Percentiles rank a stretch among this genome's conserved stretches.
phyloP scores from a whole-genome alignment of 345 rosid species.

The Ceriops decandra region DNA sequence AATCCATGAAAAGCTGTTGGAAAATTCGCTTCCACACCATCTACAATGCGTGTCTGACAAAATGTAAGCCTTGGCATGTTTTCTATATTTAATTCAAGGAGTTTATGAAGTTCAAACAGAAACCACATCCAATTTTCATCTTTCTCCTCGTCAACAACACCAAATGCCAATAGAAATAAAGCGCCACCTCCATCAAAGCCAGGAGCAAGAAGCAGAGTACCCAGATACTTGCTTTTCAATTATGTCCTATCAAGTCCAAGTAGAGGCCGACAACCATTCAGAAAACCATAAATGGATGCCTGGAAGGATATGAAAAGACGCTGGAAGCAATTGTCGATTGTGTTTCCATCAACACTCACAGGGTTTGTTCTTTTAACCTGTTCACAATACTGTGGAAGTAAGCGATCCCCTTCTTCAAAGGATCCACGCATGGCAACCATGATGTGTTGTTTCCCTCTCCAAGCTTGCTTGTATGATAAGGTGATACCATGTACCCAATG shows the following conservation, averaged over 20 bases:
- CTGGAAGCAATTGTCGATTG: constrained; percentile 73
- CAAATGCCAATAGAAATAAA: constrained; percentile 88
- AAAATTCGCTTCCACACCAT: constrained; percentile 86
- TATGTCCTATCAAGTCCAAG: constrained; percentile 86
- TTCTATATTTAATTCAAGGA: constrained; percentile 88
- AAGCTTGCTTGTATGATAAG: constrained; percentile 94
- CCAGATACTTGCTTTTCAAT: constrained; percentile 88
- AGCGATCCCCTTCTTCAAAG: constrained; percentile 90
- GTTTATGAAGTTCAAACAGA: constrained; percentile 84
- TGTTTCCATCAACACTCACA: constrained; percentile 84
- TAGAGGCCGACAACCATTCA: constrained; percentile 93
- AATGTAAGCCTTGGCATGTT: constrained; percentile 95
- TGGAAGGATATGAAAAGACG: constrained; percentile 95
- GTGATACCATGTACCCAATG: constrained; percentile 93
- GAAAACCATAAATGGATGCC: constrained; percentile 93
- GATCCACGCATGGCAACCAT: constrained; percentile 99
- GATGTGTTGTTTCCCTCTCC: constrained; percentile 99
- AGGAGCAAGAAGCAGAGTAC: constrained; percentile 89
- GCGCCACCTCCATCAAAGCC: constrained; percentile 98
- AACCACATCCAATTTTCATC: constrained; percentile 99
- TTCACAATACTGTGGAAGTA: constrained; percentile 92
- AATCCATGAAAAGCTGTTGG: constrained; percentile 98
- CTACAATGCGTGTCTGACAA: constrained; percentile 85
- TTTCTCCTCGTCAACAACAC: constrained; percentile 92
- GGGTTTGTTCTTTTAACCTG: constrained; percentile 88